Evolutionary conservation across 2,329 filamentous ascomycete genomes (phyloP).

Genomic region (Cryphonectria nitschkei): DNA sequence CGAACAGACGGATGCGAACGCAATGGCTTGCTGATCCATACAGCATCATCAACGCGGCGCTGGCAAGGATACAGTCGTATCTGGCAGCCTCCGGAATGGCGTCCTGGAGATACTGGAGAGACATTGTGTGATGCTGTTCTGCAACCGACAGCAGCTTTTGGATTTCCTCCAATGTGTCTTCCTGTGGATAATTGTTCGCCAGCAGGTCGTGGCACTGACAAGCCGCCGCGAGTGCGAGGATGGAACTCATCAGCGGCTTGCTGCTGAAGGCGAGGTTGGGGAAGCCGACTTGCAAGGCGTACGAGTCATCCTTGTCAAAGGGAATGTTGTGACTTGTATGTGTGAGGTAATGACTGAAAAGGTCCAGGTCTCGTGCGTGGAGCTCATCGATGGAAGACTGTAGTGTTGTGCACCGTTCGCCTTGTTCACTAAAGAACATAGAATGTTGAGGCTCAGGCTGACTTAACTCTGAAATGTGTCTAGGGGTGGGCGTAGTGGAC

Average conservation of each 20-base stretch:
- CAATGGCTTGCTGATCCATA: conserved; percentile 45
- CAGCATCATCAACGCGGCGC: conserved; percentile 47
- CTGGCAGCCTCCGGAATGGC: conserved; percentile 37
- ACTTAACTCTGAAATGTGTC: not conserved
- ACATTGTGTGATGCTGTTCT: conserved; percentile 43
- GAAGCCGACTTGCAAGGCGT: conserved; percentile 46
- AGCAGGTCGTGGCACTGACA: conserved; percentile 44
- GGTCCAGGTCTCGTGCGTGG: conserved; percentile 38
- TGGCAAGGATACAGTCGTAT: conserved; percentile 43
- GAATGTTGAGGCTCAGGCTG: not conserved
- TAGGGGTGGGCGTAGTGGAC: not conserved
- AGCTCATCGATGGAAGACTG: not conserved
- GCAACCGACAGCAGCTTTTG: conserved; percentile 40
- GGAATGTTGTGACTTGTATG: conserved; percentile 45
- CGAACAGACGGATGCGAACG: conserved; percentile 40
- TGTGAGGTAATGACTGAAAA: conserved; percentile 46
- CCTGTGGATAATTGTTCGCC: conserved; percentile 1
- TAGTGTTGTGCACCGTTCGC: not conserved
- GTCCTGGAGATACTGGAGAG: conserved; percentile 43
- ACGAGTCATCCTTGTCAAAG: conserved; percentile 43
- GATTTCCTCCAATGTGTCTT: conserved; percentile 22
- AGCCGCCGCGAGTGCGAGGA: conserved; percentile 46
- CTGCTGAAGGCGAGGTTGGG: conserved; percentile 46
- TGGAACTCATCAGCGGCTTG: conserved; percentile 45
- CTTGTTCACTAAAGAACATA: not conserved